Percentiles rank a stretch among this genome's conserved stretches.
These are phyloP conservation scores for Arabidopsis thaliana DNA, from an alignment of 345 rosid genomes.

Conservation along the genomic window DNA sequence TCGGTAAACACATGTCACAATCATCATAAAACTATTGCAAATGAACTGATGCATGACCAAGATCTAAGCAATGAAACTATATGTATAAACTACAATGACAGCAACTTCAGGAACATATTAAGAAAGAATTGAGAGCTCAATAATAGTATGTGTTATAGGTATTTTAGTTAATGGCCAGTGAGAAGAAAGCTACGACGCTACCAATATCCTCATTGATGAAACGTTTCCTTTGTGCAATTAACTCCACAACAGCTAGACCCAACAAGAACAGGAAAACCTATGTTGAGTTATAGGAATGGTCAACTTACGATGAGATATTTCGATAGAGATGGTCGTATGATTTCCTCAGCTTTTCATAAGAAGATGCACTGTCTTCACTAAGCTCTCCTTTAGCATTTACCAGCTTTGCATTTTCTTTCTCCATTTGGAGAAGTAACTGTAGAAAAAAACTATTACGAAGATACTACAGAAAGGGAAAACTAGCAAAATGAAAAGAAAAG, in stretches of 20 bases:
- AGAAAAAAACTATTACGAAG: constrained; percentile 1
- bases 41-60: constrained; percentile 15
- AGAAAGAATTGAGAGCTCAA: constrained; percentile 12
- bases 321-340: constrained; percentile 93
- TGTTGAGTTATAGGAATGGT: constrained; percentile 30
- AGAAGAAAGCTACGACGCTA: constrained; percentile 35
- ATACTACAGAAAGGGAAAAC: constrained; percentile 10
- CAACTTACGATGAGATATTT: constrained; percentile 86
- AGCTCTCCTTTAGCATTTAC: constrained; percentile 97
- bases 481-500: constrained; percentile 16
- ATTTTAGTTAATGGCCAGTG: constrained; percentile 19
- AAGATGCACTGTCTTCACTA: constrained; percentile 83
- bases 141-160: constrained; percentile 6
- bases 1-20: constrained; percentile 12
- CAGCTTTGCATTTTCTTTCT: constrained; percentile 90
- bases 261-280: constrained; percentile 25
- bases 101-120: constrained; percentile 17
- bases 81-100: constrained; percentile 14
- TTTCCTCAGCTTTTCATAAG: constrained; percentile 95
- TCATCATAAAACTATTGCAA: background rate
- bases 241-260: constrained; percentile 25
- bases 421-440: constrained; percentile 95
- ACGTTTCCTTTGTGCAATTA: constrained; percentile 26
- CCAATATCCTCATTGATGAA: constrained; percentile 6
- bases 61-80: constrained; percentile 8